Conservation (phyloP, 2,329 filamentous ascomycete species). For the Diplodia seriata region DNA sequence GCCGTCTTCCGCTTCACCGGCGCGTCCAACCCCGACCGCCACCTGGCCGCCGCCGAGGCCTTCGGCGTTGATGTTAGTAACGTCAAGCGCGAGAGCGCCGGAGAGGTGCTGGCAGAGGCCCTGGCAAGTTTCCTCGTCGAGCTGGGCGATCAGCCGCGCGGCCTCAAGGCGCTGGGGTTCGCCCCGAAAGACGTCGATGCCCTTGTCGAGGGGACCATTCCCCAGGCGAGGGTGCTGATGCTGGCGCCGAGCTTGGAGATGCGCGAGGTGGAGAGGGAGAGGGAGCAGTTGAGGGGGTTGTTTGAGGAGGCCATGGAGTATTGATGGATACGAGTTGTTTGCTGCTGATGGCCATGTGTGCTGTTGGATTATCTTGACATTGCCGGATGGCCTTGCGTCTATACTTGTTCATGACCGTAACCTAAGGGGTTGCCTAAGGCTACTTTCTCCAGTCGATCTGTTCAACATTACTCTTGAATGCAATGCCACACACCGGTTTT, state of each 20-base stretch:
- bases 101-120: slow-evolving; percentile 85
- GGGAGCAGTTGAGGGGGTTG: slow-evolving; percentile 56
- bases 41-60: slow-evolving; percentile 84
- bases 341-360: too few species aligned
- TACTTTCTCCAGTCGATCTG: too few species aligned
- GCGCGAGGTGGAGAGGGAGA: slow-evolving; percentile 54
- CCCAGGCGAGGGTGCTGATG: slow-evolving; percentile 89
- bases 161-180: slow-evolving; percentile 85
- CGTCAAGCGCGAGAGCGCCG: slow-evolving; percentile 87
- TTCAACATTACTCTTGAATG: too few species aligned
- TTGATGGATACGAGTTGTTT: neutral
- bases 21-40: slow-evolving; percentile 88
- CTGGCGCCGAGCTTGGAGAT: slow-evolving; percentile 78
- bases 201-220: slow-evolving; percentile 92
- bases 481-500: too few species aligned
- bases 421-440: too few species aligned
- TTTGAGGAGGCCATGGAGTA: slow-evolving; percentile 51
- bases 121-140: slow-evolving; percentile 79
- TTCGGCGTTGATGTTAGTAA: slow-evolving; percentile 91
- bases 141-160: slow-evolving; percentile 88
- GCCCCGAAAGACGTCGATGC: slow-evolving; percentile 74
- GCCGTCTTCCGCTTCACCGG: slow-evolving; percentile 94
- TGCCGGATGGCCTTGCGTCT: too few species aligned
- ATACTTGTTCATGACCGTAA: too few species aligned
- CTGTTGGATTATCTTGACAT: too few species aligned